A percentile compares a stretch with the other conserved stretches of the same genome.
phyloP scores from a whole-genome alignment of 495 filamentous ascomycete genomes.

The Niebla homalea region DNA sequence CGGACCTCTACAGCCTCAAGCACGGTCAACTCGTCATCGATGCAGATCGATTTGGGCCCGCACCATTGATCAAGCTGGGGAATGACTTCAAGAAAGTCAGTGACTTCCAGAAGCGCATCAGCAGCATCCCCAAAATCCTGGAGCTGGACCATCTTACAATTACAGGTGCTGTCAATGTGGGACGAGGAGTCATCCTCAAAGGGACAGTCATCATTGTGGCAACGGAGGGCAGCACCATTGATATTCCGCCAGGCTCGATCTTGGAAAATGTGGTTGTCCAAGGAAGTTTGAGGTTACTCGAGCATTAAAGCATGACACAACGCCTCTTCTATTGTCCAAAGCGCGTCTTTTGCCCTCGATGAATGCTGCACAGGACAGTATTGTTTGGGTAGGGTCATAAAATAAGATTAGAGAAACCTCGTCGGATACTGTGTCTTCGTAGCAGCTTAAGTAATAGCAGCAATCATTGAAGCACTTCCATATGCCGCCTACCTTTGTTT shows the following conservation, averaged over 20 bases:
- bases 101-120: slow-evolving; percentile 96
- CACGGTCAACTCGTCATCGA: slow-evolving; percentile 96
- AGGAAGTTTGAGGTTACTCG: slow-evolving; percentile 86
- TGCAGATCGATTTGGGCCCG: slow-evolving; percentile 87
- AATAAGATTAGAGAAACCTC: no score
- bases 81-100: slow-evolving; percentile 99
- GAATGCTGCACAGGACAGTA: neutral
- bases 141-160: slow-evolving; percentile 97
- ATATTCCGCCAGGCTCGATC: slow-evolving; percentile 89
- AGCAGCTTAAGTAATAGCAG: no score
- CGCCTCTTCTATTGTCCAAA: neutral
- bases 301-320: slow-evolving; percentile 49
- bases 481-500: no score
- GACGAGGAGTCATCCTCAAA: slow-evolving; percentile 88
- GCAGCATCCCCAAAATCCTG: slow-evolving; percentile 91
- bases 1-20: slow-evolving; percentile 98
- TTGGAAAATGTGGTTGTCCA: slow-evolving; percentile 99
- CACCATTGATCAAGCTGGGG: slow-evolving; percentile 98
- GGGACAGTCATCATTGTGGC: slow-evolving; percentile 99
- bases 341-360: no score
- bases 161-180: slow-evolving; percentile 91
- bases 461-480: no score
- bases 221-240: slow-evolving; percentile 93
- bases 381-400: neutral
- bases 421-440: no score